phyloP scores from a whole-genome alignment of 768 basidiomycete genomes.

The Lyophyllum shimeji region DNA sequence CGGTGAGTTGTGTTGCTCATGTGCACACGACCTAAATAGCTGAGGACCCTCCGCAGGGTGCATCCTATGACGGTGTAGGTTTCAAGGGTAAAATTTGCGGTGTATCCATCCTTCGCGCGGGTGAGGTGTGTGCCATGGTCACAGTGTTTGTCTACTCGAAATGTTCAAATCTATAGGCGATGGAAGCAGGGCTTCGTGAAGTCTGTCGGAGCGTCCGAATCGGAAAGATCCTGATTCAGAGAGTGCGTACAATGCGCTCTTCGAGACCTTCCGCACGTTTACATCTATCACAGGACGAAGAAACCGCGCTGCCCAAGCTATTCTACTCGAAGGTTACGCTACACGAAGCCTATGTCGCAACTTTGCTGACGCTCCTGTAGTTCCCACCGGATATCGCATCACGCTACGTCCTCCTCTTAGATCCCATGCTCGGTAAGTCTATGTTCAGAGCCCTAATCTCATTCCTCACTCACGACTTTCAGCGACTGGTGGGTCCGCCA shows the following conservation, averaged over 20 bases:
- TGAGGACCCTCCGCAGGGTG: constrained; percentile 46
- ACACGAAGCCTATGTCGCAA: neutral
- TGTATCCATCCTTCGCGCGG: constrained; percentile 91
- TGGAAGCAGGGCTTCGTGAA: constrained; percentile 96
- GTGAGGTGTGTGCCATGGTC: constrained; percentile 58
- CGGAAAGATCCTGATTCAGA: constrained; percentile 96
- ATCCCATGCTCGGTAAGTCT: constrained; percentile 91
- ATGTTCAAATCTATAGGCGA: constrained; percentile 55
- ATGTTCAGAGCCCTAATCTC: neutral
- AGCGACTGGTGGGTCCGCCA: constrained; percentile 97
- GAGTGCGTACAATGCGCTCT: constrained; percentile 47
- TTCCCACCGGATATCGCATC: constrained; percentile 91
- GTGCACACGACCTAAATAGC: neutral
- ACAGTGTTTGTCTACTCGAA: neutral
- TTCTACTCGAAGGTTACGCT: constrained; percentile 80
- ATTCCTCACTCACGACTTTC: neutral
- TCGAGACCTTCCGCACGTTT: neutral
- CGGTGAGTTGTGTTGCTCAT: constrained; percentile 43
- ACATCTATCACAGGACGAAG: constrained; percentile 71
- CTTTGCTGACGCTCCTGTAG: constrained; percentile 34
- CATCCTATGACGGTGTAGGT: constrained; percentile 84
- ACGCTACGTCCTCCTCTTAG: constrained; percentile 91
- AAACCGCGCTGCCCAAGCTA: constrained; percentile 88
- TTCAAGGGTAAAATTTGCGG: constrained; percentile 98
- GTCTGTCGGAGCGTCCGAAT: constrained; percentile 94